These are phyloP conservation scores for Trichoderma asperellum DNA, from an alignment of 2,329 filamentous ascomycete species.

Conservation along the genomic window DNA sequence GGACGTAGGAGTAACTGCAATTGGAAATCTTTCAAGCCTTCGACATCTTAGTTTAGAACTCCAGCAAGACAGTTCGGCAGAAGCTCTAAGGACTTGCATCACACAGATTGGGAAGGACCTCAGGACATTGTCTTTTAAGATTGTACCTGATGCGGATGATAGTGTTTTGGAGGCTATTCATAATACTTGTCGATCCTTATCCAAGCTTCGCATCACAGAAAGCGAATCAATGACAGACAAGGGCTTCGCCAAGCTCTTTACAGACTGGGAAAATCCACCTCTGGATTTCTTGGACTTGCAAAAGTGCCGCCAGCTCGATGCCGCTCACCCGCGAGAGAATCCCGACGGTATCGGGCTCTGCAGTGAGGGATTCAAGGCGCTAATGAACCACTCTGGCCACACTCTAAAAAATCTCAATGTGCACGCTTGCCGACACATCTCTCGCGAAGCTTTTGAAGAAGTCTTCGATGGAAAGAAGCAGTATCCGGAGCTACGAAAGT, in stretches of 20 bases:
- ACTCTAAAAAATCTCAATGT: slow-evolving; percentile 71
- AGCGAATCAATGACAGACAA: slow-evolving; percentile 76
- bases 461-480: slow-evolving; percentile 65
- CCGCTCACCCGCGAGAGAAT: slow-evolving; percentile 67
- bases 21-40: slow-evolving; percentile 66
- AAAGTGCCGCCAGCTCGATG: slow-evolving; percentile 76
- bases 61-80: slow-evolving; percentile 58
- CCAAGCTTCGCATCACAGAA: slow-evolving; percentile 80
- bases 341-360: slow-evolving; percentile 72
- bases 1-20: slow-evolving; percentile 64
- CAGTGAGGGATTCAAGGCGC: slow-evolving; percentile 72
- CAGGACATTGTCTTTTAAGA: slow-evolving; percentile 76
- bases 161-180: slow-evolving; percentile 72
- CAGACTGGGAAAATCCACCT: slow-evolving; percentile 72
- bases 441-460: slow-evolving; percentile 69
- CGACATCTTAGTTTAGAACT: slow-evolving; percentile 77
- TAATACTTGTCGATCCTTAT: slow-evolving; percentile 66
- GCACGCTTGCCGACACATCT: slow-evolving; percentile 83
- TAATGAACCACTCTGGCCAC: slow-evolving; percentile 82
- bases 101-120: slow-evolving; percentile 65
- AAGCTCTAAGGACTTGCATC: slow-evolving; percentile 65
- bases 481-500: slow-evolving; percentile 70
- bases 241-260: slow-evolving; percentile 74
- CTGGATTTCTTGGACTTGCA: slow-evolving; percentile 74
- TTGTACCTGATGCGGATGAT: slow-evolving; percentile 69